A percentile compares a stretch with the other conserved stretches of the same genome.
Evolutionary conservation across 2,329 filamentous ascomycete species (phyloP).

Genomic region (Talaromyces sp.): DNA sequence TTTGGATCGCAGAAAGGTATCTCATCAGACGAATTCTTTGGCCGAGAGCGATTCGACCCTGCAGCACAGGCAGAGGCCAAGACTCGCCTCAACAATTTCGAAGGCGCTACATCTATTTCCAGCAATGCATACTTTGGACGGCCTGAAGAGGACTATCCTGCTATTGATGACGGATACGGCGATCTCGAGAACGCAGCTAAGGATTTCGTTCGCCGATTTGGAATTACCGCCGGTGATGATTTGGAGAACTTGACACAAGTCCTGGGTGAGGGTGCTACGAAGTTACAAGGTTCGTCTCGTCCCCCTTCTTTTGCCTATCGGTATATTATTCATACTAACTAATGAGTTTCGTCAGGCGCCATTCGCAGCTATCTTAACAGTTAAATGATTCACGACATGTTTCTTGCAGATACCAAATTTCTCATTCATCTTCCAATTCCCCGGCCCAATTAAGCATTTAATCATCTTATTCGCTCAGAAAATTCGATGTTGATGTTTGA

Average conservation of each 20-base stretch:
- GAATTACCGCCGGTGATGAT: slow-evolving; percentile 92
- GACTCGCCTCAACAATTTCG: slow-evolving; percentile 80
- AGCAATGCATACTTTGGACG: slow-evolving; percentile 97
- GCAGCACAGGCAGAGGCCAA: slow-evolving; percentile 79
- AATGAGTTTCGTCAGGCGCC: slow-evolving; percentile 32
- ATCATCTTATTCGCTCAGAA: neutral
- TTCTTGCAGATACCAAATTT: slow-evolving; percentile 13
- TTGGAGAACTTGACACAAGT: slow-evolving; percentile 81
- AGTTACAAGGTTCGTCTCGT: slow-evolving; percentile 62
- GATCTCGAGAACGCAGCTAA: slow-evolving; percentile 90
- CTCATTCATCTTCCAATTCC: neutral
- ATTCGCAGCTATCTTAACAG: slow-evolving; percentile 48
- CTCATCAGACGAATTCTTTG: slow-evolving; percentile 97
- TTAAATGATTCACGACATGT: slow-evolving; percentile 26
- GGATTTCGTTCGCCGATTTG: slow-evolving; percentile 92
- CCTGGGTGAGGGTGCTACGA: slow-evolving; percentile 77
- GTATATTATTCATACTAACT: neutral
- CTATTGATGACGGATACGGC: slow-evolving; percentile 69
- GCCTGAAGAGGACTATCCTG: slow-evolving; percentile 69
- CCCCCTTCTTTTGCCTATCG: slow-evolving; percentile 11
- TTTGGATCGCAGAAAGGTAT: slow-evolving; percentile 94
- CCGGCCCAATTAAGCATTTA: neutral
- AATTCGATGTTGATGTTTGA: neutral
- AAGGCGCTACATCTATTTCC: slow-evolving; percentile 86
- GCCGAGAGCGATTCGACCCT: slow-evolving; percentile 80